Percentiles rank a stretch among this genome's conserved stretches.
These are phyloP conservation scores for Candida silvicultrix DNA, from an alignment of 805 yeast species.

Conservation along the genomic window DNA sequence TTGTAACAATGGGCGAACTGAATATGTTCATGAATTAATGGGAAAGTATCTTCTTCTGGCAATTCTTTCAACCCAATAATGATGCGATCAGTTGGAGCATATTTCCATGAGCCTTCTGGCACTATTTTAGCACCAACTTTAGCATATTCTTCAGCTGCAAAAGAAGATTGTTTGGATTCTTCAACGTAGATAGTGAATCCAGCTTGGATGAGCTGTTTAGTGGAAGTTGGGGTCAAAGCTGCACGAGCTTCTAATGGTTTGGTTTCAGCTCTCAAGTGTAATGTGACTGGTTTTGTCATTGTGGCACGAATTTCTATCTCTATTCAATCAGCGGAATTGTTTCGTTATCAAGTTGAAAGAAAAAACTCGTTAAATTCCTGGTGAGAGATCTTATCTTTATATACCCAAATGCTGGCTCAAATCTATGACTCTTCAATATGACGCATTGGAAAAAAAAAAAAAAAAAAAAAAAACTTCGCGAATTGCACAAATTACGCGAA, in stretches of 20 bases:
- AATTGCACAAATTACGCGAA: neutral
- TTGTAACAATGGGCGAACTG: constrained; percentile 99
- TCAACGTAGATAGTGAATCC: constrained; percentile 90
- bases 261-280: constrained; percentile 94
- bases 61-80: constrained; percentile 93
- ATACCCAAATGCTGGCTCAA: neutral
- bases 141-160: constrained; percentile 68
- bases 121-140: constrained; percentile 82
- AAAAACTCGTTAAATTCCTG: too few species aligned
- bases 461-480: neutral
- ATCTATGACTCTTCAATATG: neutral
- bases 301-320: neutral
- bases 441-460: neutral
- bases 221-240: constrained; percentile 88
- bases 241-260: constrained; percentile 98
- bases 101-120: constrained; percentile 89
- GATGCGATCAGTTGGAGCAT: constrained; percentile 85
- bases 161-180: constrained; percentile 78
- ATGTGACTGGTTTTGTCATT: constrained; percentile 40
- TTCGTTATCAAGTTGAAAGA: too few species aligned
- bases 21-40: constrained; percentile 90
- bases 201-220: constrained; percentile 75
- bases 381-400: neutral
- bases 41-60: constrained; percentile 86
- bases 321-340: neutral